phyloP scores from a whole-genome alignment of 352 stramenopile species.

The Phytophthora cajani region DNA sequence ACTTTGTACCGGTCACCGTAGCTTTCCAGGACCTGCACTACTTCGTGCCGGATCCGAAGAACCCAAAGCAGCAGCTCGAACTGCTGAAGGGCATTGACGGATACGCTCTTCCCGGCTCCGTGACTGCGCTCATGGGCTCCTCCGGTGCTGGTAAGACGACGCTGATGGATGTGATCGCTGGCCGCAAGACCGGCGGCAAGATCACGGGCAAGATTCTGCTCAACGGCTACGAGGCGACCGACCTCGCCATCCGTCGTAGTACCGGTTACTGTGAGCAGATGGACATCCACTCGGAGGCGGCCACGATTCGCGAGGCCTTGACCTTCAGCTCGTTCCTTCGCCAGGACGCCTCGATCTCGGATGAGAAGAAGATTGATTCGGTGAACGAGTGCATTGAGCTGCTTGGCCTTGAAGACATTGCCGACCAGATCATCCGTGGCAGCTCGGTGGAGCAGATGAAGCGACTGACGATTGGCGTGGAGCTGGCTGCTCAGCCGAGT shows the following conservation, averaged over 20 bases:
- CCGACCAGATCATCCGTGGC: conserved; percentile 25
- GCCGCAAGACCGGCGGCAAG: conserved; percentile 24
- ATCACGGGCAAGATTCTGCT: conserved; percentile 27
- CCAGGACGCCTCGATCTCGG: conserved; percentile 9
- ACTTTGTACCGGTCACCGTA: conserved; percentile 27
- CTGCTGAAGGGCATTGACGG: conserved; percentile 33
- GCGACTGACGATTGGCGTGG: conserved; percentile 26
- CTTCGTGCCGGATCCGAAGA: conserved; percentile 21
- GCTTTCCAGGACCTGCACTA: conserved; percentile 39
- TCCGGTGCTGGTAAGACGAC: conserved; percentile 29
- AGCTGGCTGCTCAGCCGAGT: conserved; percentile 28
- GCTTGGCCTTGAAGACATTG: not conserved
- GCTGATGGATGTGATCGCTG: conserved; percentile 32
- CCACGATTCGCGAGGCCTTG: conserved; percentile 23
- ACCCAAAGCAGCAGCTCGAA: conserved; percentile 19
- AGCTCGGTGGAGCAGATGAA: conserved; percentile 30
- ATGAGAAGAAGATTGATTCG: conserved; percentile 15
- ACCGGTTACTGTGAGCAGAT: conserved; percentile 18
- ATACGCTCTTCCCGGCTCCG: conserved; percentile 13
- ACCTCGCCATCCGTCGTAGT: conserved; percentile 22
- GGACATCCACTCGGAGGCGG: conserved; percentile 4
- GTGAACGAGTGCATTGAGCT: conserved; percentile 28
- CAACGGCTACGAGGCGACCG: conserved; percentile 19
- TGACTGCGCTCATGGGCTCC: conserved; percentile 29
- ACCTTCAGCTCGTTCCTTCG: conserved; percentile 24